Conservation (phyloP, 2,329 filamentous ascomycete species). For the Fusarium floridanum region DNA sequence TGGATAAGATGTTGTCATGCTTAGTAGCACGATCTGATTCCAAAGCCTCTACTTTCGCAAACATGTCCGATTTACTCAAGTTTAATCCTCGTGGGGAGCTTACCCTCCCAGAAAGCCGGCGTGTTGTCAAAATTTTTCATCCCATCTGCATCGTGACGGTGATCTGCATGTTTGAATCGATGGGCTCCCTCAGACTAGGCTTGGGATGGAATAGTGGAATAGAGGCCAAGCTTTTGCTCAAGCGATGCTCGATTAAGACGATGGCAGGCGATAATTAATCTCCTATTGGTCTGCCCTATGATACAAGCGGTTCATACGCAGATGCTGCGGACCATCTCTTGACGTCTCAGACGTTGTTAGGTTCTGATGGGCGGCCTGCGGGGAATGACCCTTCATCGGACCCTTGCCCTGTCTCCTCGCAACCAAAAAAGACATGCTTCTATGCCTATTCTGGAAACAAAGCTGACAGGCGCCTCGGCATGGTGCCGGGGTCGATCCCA, state of each 20-base stretch:
- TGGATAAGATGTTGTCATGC: background rate
- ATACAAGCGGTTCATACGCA: constrained; percentile 9
- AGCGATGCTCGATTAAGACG: background rate
- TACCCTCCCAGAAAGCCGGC: background rate
- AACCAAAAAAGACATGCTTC: background rate
- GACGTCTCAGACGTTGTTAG: constrained; percentile 25
- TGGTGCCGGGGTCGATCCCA: background rate
- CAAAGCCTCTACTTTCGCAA: background rate
- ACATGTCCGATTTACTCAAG: background rate
- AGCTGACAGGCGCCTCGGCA: background rate
- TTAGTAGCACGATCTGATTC: background rate
- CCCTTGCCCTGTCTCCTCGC: background rate
- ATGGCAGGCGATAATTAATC: background rate
- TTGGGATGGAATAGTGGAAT: background rate
- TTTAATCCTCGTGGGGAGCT: background rate
- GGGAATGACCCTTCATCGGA: background rate
- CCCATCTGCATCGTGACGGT: background rate
- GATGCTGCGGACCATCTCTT: constrained; percentile 23
- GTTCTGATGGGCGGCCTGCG: constrained; percentile 24
- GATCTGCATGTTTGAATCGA: background rate
- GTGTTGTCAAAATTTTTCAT: background rate
- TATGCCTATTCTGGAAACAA: background rate
- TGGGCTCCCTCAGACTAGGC: constrained; percentile 1
- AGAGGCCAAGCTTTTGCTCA: background rate
- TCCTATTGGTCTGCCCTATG: constrained; percentile 18